Evolutionary conservation across 805 yeast genomes (phyloP).

Genomic region (Ogataea pignaliae): DNA sequence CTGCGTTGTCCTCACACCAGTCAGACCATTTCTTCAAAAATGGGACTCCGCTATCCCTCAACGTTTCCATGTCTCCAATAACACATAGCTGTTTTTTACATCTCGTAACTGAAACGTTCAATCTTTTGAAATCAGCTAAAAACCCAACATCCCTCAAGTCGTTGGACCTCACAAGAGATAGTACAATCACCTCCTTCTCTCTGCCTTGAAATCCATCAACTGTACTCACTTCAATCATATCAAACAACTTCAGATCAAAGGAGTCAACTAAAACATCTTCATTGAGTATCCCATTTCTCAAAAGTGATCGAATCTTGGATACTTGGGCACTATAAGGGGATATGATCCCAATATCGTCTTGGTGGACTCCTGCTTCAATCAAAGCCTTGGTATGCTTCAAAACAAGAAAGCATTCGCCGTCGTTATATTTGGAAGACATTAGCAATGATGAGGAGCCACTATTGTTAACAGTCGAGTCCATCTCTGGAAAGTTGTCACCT

Average conservation of each 20-base stretch:
- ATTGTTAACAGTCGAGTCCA: conserved; percentile 33
- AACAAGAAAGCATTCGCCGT: conserved; percentile 67
- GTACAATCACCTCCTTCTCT: conserved; percentile 81
- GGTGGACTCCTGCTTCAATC: conserved; percentile 46
- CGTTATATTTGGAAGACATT: conserved; percentile 64
- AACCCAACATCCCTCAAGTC: conserved; percentile 72
- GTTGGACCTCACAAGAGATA: conserved; percentile 81
- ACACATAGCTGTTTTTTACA: conserved; percentile 81
- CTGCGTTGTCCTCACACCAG: conserved; percentile 65
- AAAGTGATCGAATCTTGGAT: conserved; percentile 43
- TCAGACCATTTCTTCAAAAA: conserved; percentile 63
- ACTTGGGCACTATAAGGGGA: conserved; percentile 93
- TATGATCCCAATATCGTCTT: conserved; percentile 70
- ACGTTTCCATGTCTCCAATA: conserved; percentile 79
- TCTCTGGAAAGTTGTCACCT: conserved; percentile 78
- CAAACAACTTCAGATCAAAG: conserved; percentile 24
- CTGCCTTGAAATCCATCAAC: conserved; percentile 97
- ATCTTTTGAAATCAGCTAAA: conserved; percentile 67
- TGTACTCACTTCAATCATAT: conserved; percentile 68
- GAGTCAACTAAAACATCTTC: conserved; percentile 5
- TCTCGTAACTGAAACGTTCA: conserved; percentile 92
- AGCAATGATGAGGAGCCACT: conserved; percentile 12
- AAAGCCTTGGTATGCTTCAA: conserved; percentile 51
- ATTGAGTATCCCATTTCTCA: conserved; percentile 28
- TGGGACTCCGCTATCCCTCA: conserved; percentile 38